phyloP scores from a whole-genome alignment of 106 monocot species.

The Dendrobium huoshanense region DNA sequence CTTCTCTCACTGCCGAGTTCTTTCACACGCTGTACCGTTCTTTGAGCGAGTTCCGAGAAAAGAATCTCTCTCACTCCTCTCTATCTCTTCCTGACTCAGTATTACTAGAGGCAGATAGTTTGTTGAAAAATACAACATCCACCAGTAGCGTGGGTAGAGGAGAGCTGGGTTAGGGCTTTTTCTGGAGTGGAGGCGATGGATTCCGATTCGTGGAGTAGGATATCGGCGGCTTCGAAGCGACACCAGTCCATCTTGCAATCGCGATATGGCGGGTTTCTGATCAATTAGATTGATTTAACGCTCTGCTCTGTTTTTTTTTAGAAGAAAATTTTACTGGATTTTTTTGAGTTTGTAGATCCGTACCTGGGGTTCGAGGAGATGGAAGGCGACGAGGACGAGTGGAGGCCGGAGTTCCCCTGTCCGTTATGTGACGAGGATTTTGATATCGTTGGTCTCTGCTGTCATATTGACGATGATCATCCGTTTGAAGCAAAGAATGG shows the following conservation, averaged over 20 bases:
- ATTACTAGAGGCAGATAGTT: too few relatives aligned
- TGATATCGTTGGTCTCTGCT: constrained; percentile 72
- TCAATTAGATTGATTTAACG: not conserved
- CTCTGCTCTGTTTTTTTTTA: too few relatives aligned
- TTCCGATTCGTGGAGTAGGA: constrained; percentile 51
- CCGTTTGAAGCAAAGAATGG: constrained; percentile 73
- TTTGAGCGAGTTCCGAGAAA: too few relatives aligned
- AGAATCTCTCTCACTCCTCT: too few relatives aligned
- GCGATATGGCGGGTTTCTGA: constrained; percentile 38
- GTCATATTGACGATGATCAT: constrained; percentile 86
- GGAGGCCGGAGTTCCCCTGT: constrained; percentile 11
- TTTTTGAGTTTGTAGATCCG: too few relatives aligned
- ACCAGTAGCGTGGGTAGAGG: not conserved
- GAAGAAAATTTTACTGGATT: too few relatives aligned
- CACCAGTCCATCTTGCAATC: constrained; percentile 43
- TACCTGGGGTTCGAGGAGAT: constrained; percentile 59
- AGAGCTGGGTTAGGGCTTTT: constrained; percentile 6
- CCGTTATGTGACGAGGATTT: constrained; percentile 77
- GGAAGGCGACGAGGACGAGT: constrained; percentile 52
- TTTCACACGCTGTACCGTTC: too few relatives aligned
- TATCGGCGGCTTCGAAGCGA: constrained; percentile 47
- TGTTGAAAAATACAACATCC: not conserved
- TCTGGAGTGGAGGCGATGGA: constrained; percentile 30
- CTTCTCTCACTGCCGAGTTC: too few relatives aligned
- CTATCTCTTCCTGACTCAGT: too few relatives aligned